These are phyloP conservation scores for Citropsis articulata DNA, from an alignment of 345 rosid species.

Conservation along the genomic window DNA sequence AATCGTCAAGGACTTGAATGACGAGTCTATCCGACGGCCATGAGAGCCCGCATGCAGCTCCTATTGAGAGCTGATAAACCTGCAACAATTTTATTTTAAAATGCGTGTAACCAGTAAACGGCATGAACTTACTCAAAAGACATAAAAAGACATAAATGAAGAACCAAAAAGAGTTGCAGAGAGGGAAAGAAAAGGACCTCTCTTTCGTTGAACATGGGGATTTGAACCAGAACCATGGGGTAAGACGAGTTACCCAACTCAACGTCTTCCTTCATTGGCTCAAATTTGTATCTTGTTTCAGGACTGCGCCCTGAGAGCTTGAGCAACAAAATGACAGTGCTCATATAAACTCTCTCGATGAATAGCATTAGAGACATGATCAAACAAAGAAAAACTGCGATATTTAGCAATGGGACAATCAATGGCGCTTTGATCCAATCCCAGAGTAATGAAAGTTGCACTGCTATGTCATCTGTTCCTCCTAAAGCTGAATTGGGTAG, in stretches of 20 bases:
- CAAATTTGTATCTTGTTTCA: slow-evolving; percentile 75
- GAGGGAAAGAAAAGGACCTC: slow-evolving; percentile 52
- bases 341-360: slow-evolving; percentile 83
- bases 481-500: slow-evolving; percentile 51
- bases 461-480: slow-evolving; percentile 48
- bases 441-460: slow-evolving; percentile 53
- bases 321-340: slow-evolving; percentile 59
- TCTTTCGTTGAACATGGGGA: slow-evolving; percentile 96
- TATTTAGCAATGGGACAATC: slow-evolving; percentile 66
- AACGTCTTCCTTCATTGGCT: slow-evolving; percentile 80
- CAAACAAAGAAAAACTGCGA: slow-evolving; percentile 65
- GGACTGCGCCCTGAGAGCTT: slow-evolving; percentile 80
- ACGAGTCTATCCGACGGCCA: slow-evolving; percentile 95
- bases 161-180: neutral
- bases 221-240: slow-evolving; percentile 91
- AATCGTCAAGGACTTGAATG: slow-evolving; percentile 91
- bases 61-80: slow-evolving; percentile 86
- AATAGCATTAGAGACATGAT: slow-evolving; percentile 90
- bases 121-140: too few relatives aligned
- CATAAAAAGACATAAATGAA: neutral
- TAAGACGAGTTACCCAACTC: slow-evolving; percentile 79
- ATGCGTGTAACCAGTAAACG: neutral
- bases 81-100: slow-evolving; percentile 14
- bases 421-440: slow-evolving; percentile 77
- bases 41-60: slow-evolving; percentile 96